phyloP scores from a whole-genome alignment of 2,329 filamentous ascomycete species.

The Talaromyces sp. region DNA sequence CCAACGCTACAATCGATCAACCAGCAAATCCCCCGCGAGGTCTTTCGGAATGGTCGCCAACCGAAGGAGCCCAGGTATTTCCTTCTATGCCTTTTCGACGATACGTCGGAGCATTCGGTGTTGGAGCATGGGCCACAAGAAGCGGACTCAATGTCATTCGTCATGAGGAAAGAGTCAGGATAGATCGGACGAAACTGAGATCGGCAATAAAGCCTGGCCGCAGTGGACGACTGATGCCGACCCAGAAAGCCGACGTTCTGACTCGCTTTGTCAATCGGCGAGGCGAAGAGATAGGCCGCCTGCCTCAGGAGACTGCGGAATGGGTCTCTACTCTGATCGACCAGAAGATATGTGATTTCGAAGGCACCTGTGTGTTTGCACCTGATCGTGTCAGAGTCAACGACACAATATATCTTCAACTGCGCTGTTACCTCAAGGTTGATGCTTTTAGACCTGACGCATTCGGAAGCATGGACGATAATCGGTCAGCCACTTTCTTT shows the following conservation, averaged over 20 bases:
- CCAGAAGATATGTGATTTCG: conserved; percentile 81
- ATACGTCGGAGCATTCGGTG: conserved; percentile 90
- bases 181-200: conserved; percentile 78
- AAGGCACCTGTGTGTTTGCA: conserved; percentile 82
- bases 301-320: conserved; percentile 79
- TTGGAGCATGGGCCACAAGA: conserved; percentile 84
- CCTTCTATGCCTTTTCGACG: conserved; percentile 49
- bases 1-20: not conserved
- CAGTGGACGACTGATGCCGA: conserved; percentile 41
- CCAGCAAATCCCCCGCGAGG: not conserved
- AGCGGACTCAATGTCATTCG: conserved; percentile 72
- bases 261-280: conserved; percentile 80
- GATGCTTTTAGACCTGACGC: conserved; percentile 65
- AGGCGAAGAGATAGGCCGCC: conserved; percentile 78
- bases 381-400: conserved; percentile 82
- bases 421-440: conserved; percentile 70
- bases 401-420: conserved; percentile 88
- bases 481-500: conserved; percentile 69
- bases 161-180: conserved; percentile 76
- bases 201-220: conserved; percentile 48
- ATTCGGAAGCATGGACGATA: conserved; percentile 53
- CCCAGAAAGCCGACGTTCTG: conserved; percentile 74
- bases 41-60: conserved; percentile 1
- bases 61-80: conserved; percentile 13
- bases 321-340: conserved; percentile 94